Conservation (phyloP, 345 rosid genomes). For the Kernera saxatilis region DNA sequence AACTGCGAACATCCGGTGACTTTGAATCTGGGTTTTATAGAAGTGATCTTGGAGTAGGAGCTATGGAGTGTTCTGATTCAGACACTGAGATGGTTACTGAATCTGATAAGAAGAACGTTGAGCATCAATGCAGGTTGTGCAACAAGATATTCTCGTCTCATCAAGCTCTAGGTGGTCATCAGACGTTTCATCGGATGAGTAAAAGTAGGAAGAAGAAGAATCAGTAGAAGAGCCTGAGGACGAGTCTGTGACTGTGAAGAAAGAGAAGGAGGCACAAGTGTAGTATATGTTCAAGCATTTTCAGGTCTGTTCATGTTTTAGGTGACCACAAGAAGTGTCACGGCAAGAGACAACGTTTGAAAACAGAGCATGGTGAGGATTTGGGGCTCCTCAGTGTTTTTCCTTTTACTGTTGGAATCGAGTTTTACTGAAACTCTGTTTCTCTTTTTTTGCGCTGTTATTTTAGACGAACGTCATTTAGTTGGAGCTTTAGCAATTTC, state of each 20-base stretch:
- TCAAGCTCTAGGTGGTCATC: conserved; percentile 69
- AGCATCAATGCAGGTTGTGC: conserved; percentile 46
- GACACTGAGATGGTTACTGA: neutral
- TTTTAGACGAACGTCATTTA: neutral
- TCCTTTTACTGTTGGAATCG: neutral
- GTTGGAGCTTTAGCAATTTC: neutral
- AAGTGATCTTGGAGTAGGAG: neutral
- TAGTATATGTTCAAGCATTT: conserved; percentile 33
- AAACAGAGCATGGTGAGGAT: conserved; percentile 8
- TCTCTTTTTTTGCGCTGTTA: neutral
- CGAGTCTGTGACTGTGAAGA: neutral
- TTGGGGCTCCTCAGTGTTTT: neutral
- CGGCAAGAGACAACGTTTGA: conserved; percentile 8
- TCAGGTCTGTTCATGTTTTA: conserved; percentile 47
- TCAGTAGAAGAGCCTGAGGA: conserved; percentile 10
- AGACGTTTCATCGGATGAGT: conserved; percentile 41
- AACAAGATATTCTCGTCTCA: conserved; percentile 39
- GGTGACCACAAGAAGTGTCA: conserved; percentile 60
- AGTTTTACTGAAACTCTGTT: conserved; percentile 13
- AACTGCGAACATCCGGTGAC: conserved; percentile 1
- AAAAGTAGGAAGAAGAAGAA: conserved; percentile 22
- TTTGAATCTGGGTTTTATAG: neutral
- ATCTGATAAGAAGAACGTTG: conserved; percentile 5
- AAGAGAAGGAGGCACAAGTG: conserved; percentile 32
- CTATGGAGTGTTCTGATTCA: neutral